Conservation (phyloP, 106 monocot species). For the Allium sativum region DNA sequence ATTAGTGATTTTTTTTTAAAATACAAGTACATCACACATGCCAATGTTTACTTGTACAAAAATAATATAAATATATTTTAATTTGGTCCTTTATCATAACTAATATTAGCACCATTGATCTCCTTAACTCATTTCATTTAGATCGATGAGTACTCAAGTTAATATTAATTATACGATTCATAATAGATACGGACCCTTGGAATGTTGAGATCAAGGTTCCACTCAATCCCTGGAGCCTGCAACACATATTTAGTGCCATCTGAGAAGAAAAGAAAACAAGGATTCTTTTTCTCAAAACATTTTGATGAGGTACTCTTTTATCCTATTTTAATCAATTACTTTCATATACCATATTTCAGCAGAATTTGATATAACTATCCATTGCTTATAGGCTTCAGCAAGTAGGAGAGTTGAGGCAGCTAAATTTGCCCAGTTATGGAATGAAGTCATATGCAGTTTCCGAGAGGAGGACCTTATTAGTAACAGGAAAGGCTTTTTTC, state of each 20-base stretch:
- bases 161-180: neutral
- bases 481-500: slow-evolving; percentile 54
- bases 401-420: slow-evolving; percentile 91
- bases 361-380: neutral
- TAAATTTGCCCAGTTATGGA: slow-evolving; percentile 98
- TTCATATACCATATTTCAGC: neutral
- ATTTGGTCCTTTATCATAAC: no score
- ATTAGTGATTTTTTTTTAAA: neutral
- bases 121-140: neutral
- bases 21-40: neutral
- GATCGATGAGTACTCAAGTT: slow-evolving; percentile 1
- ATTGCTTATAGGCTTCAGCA: slow-evolving; percentile 49
- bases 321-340: neutral
- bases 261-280: slow-evolving; percentile 51
- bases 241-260: slow-evolving; percentile 79
- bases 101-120: neutral
- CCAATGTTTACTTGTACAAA: neutral
- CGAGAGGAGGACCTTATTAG: slow-evolving; percentile 96
- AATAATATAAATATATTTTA: no score
- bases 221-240: slow-evolving; percentile 92
- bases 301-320: slow-evolving; percentile 58
- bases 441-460: slow-evolving; percentile 96
- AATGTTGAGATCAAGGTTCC: slow-evolving; percentile 90
- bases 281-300: slow-evolving; percentile 75
- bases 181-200: slow-evolving; percentile 85